Evolutionary conservation across 1,139 yeast genomes (phyloP).

Genomic region (Protomyces macrosporus): DNA sequence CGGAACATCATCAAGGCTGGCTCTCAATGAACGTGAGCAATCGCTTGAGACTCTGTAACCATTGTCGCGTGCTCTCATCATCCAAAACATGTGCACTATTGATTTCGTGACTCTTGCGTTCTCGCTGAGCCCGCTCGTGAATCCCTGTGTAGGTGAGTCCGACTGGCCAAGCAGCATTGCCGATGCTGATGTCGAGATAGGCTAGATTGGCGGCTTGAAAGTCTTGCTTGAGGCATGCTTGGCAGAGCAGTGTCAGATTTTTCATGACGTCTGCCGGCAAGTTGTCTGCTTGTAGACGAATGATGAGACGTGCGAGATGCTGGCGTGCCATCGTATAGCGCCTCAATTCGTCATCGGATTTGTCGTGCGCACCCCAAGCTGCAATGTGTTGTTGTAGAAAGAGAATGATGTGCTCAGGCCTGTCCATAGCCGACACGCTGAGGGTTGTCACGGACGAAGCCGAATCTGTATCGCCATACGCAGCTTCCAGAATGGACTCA

Average conservation of each 20-base stretch:
- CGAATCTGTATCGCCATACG: not conserved
- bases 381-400: not conserved
- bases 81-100: slow-evolving; percentile 67
- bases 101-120: slow-evolving; percentile 39
- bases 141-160: slow-evolving; percentile 78
- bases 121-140: slow-evolving; percentile 63
- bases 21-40: slow-evolving; percentile 48
- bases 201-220: slow-evolving; percentile 59
- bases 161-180: slow-evolving; percentile 90
- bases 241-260: slow-evolving; percentile 56
- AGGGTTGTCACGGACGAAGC: slow-evolving; percentile 46
- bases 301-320: slow-evolving; percentile 57
- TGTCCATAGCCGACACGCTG: slow-evolving; percentile 36
- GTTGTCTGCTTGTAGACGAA: slow-evolving; percentile 50
- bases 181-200: slow-evolving; percentile 72
- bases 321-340: slow-evolving; percentile 30
- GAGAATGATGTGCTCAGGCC: slow-evolving; percentile 1
- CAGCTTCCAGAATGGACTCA: not conserved
- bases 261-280: slow-evolving; percentile 48
- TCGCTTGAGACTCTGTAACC: slow-evolving; percentile 73
- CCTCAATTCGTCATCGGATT: slow-evolving; percentile 1
- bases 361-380: not conserved
- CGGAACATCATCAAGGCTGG: not conserved
- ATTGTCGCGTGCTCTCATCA: slow-evolving; percentile 65
- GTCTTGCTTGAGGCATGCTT: slow-evolving; percentile 54